A percentile compares a stretch with the other conserved stretches of the same genome.
Conservation (phyloP, 179 eudicot species). For the Gypsophila paniculata region DNA sequence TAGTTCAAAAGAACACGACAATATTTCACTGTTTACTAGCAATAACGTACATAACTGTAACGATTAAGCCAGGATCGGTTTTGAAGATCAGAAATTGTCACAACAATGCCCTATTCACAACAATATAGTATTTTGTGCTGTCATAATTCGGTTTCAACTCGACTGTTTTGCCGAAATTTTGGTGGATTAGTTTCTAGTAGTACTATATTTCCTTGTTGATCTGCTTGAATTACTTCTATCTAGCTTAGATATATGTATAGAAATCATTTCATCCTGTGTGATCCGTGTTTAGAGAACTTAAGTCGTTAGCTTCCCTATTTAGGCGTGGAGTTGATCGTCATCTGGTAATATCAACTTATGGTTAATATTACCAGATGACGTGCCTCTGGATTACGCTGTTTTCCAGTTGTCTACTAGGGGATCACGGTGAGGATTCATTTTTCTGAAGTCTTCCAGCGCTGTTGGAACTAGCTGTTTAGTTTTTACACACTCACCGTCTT, state of each 20-base stretch:
- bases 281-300: too few relatives aligned
- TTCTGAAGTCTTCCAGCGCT: not conserved
- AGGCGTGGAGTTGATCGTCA: conserved; percentile 8
- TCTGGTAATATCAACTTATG: conserved; percentile 20
- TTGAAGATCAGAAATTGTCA: too few relatives aligned
- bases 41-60: too few relatives aligned
- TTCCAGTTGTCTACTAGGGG: conserved; percentile 87
- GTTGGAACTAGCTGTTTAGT: not conserved
- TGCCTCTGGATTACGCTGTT: conserved; percentile 81
- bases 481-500: conserved; percentile 1
- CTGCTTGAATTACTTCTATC: too few relatives aligned
- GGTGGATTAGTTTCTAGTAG: not conserved
- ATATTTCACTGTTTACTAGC: too few relatives aligned
- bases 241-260: not conserved
- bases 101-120: too few relatives aligned
- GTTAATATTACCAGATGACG: too few relatives aligned
- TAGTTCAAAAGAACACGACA: too few relatives aligned
- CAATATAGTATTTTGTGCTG: too few relatives aligned
- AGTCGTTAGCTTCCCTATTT: conserved; percentile 13
- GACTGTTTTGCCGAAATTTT: not conserved
- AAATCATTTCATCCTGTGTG: too few relatives aligned
- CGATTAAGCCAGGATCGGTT: too few relatives aligned
- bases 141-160: not conserved
- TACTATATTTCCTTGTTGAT: not conserved
- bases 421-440: conserved; percentile 51